phyloP scores from a whole-genome alignment of 371 early-diverging fungal genomes.

The Mortierella sp. region DNA sequence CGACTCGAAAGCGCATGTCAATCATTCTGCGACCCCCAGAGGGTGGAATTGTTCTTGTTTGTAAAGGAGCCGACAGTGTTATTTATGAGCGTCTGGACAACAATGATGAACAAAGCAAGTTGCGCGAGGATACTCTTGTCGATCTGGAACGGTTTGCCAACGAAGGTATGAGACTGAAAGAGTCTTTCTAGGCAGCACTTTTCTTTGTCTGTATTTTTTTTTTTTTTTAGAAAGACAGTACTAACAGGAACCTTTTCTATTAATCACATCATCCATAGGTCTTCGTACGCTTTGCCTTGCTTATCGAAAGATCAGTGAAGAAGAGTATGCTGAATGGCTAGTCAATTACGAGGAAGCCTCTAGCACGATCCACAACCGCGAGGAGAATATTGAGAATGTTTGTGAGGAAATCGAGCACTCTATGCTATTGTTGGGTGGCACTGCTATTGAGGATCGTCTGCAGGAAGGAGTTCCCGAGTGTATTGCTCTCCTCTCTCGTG shows the following conservation, averaged over 20 bases:
- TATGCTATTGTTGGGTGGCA: constrained; percentile 84
- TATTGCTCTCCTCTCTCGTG: constrained; percentile 78
- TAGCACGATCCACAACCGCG: constrained; percentile 73
- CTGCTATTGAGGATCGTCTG: constrained; percentile 94
- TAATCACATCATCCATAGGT: constrained; percentile 53
- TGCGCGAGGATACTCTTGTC: constrained; percentile 68
- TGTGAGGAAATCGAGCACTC: constrained; percentile 80
- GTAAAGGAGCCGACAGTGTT: constrained; percentile 98
- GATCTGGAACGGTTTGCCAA: constrained; percentile 90
- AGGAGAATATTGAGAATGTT: constrained; percentile 74
- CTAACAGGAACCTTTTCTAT: neutral
- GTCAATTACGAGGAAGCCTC: constrained; percentile 72
- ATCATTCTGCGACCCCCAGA: constrained; percentile 76
- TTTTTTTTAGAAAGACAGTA: neutral
- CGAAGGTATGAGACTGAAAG: constrained; percentile 62
- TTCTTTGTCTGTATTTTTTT: neutral
- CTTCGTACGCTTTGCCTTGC: constrained; percentile 87
- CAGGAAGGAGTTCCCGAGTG: constrained; percentile 90
- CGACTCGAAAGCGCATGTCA: constrained; percentile 88
- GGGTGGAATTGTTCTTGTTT: constrained; percentile 81
- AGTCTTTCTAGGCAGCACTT: neutral
- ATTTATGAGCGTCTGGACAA: constrained; percentile 82
- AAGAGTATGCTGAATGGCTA: constrained; percentile 74
- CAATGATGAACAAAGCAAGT: constrained; percentile 60
- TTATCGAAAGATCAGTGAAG: constrained; percentile 76